phyloP scores from a whole-genome alignment of 352 stramenopile species.

The Lagenidium sp. region DNA sequence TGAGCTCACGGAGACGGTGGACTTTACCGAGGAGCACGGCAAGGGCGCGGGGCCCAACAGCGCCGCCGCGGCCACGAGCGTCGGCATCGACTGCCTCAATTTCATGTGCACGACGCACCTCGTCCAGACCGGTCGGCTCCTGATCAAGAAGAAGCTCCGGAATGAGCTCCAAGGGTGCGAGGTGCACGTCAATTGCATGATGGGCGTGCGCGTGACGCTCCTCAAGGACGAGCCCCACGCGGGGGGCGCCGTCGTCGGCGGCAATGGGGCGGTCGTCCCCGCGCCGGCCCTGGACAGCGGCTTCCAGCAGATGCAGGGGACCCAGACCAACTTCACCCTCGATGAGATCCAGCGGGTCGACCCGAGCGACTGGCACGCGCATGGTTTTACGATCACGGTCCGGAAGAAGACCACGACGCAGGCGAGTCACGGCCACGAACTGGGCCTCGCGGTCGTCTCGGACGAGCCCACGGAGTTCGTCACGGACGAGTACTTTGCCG shows the following conservation, averaged over 20 bases:
- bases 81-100: slow-evolving; percentile 81
- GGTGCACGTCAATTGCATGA: slow-evolving; percentile 82
- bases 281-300: too few relatives aligned
- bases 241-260: slow-evolving; percentile 10
- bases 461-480: slow-evolving; percentile 19
- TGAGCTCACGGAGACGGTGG: slow-evolving; percentile 76
- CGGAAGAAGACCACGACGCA: slow-evolving; percentile 32
- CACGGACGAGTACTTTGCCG: slow-evolving; percentile 70
- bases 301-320: slow-evolving; percentile 51
- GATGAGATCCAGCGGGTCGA: slow-evolving; percentile 73
- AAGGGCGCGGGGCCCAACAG: slow-evolving; percentile 18
- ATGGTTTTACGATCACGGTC: slow-evolving; percentile 60
- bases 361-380: slow-evolving; percentile 61
- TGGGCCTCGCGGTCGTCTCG: not conserved
- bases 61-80: slow-evolving; percentile 27
- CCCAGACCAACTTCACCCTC: slow-evolving; percentile 61
- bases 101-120: slow-evolving; percentile 82
- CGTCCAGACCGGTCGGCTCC: slow-evolving; percentile 50
- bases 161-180: slow-evolving; percentile 66
- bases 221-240: slow-evolving; percentile 29
- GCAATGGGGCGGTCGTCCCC: too few relatives aligned
- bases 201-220: slow-evolving; percentile 68
- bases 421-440: not conserved
- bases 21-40: slow-evolving; percentile 52
- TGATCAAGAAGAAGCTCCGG: slow-evolving; percentile 71